Evolutionary conservation across 2,329 filamentous ascomycete species (phyloP), one percentile per base, ranked within the genome.

Genomic region (Fonsecaea multimorphosa): DNA sequence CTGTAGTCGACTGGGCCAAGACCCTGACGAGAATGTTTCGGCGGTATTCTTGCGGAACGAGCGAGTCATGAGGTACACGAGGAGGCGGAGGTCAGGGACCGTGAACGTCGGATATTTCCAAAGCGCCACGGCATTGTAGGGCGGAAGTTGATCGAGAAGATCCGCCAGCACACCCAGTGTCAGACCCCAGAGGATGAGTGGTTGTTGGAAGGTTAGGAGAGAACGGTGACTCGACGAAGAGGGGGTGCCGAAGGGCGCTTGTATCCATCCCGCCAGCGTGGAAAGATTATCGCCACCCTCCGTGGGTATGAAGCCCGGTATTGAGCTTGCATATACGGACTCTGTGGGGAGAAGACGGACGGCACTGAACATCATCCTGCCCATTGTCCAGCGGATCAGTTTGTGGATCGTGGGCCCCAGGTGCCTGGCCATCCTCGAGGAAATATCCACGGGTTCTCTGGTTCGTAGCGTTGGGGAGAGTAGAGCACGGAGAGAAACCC

Each of bases 61-160:
- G 68, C 84, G 84, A 0, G 87, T 89, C 72, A 89, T 76, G 9
- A 87, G 73, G 79, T 83, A 87, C 61, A 90, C 82, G 11, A 86
- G 78, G 34, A 87, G 78, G 5, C 84, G 80, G 2, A 90, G 80
- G 71, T 91, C 89, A 63, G 81, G 81, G 1, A 85, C 81, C 0
- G 87, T 89, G 73, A 91, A 90, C 0, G 86, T 90, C 0, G 89
- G 89, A 72, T 89, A 90, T 32, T 83, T 84, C 87, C 88, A 91
- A 29, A 89, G 75, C 36, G 84, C 78, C 3, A 90, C 81, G 1
- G 87, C 84, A 60, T 85, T 86, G 68, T 83, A 80, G 1, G 87
- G 87, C n/a, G 88, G 88, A 3, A 90, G 77, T 72, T 89, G 83
- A 68, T 90, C 87, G 27, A 91, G 80, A 68, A 91, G 87, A 75